Base-by-base conservation (phyloP, 345 rosid species). In the Camelina sativa region DNA sequence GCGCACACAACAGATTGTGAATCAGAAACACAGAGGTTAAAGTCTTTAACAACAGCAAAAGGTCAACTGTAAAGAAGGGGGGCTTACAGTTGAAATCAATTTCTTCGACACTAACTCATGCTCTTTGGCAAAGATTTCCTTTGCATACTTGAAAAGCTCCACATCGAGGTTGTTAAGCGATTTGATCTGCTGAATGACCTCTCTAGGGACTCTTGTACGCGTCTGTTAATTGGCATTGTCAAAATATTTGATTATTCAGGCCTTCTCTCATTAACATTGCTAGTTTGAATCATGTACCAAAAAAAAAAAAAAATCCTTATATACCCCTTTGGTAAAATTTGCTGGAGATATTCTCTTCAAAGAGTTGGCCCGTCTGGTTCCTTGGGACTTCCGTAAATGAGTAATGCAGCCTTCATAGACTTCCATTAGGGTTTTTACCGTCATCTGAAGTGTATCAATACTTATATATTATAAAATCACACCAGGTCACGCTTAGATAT, bases 281-380 rank as follows among this genome's bases (percentile, higher is more conserved):
- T 40, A 7, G 35, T 38, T 64, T 57, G 48, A 2, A 56, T 71
- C 32, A 65, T 57, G 37, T 11, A 17, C n/a, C 15, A 17, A 40
- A 13, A 2, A 6, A 6, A 30, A 34, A 6, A 34, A 32, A 34
- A 6, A 34, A 32, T 41, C 8, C 55, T 40, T 66, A 28, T 28
- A 28, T 67, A 91, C 98, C 93, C 76, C 85, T 85, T 85, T 92
- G 4, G 99, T 85, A 74, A 95, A 95, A 86, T 92, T 95, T 25
- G 89, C 99, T 1, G 97, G 99, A 17, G 91, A 67, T 43, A 95
- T 85, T 82, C 82, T 84, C 91, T 81, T 90, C 76, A 95, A 80
- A 52, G 99, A 92, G 79, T 80, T 40, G 51, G 72, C 72, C 15
- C 96, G 91, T 37, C 97, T 86, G 20, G 65, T 77, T 47, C 86